Percentiles rank a stretch among this genome's conserved stretches.
Conservation (phyloP, 805 yeast species). For the Lachancea mirantina region DNA sequence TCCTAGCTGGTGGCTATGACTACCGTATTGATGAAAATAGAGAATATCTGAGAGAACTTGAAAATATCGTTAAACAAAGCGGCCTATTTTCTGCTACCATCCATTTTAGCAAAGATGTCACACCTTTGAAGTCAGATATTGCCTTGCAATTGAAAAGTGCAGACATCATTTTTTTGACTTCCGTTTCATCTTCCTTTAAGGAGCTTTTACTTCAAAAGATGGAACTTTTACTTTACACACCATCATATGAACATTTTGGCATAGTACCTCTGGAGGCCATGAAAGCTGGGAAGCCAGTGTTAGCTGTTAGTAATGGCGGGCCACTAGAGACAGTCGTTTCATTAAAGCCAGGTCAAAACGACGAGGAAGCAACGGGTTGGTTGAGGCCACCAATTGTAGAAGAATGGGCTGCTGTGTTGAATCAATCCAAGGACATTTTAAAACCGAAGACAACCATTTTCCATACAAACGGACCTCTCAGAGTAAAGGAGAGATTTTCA, state of each 20-base stretch:
- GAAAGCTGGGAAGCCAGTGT: conserved; percentile 73
- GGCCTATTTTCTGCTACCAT: conserved; percentile 42
- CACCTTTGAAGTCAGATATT: no score
- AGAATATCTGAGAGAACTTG: conserved; percentile 57
- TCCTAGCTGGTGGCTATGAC: conserved; percentile 92
- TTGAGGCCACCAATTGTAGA: conserved; percentile 40
- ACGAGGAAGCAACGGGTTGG: conserved; percentile 54
- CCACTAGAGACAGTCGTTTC: conserved; percentile 67
- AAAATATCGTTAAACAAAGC: conserved; percentile 39
- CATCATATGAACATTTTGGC: conserved; percentile 90
- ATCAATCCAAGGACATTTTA: conserved; percentile 31
- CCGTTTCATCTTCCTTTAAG: conserved; percentile 62
- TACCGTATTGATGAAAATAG: conserved; percentile 67
- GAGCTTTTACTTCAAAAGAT: conserved; percentile 52
- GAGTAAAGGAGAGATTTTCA: conserved; percentile 31
- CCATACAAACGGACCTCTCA: conserved; percentile 26
- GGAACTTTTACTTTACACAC: conserved; percentile 72
- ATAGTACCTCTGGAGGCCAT: conserved; percentile 96
- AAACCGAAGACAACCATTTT: conserved; percentile 16
- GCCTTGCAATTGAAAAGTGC: conserved; percentile 15
- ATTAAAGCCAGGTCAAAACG: conserved; percentile 23
- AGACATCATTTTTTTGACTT: conserved; percentile 70
- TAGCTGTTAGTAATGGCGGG: conserved; percentile 88
- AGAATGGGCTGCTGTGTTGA: conserved; percentile 50
- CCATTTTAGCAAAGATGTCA: conserved; percentile 18